phyloP scores from a whole-genome alignment of 345 rosid genomes.

The Murraya koenigii region DNA sequence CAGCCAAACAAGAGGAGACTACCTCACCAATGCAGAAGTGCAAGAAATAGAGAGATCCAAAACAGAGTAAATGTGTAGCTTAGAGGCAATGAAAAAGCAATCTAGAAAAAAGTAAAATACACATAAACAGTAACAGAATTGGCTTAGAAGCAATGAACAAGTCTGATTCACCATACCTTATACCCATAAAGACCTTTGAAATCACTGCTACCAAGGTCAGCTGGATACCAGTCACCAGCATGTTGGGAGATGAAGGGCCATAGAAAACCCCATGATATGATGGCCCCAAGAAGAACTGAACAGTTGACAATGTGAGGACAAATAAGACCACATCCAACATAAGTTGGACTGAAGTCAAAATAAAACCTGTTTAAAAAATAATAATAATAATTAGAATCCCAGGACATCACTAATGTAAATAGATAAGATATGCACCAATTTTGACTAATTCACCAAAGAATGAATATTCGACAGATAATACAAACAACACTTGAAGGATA shows the following conservation, averaged over 20 bases:
- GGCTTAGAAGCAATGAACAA: slow-evolving; percentile 24
- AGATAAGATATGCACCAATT: not conserved
- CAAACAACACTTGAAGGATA: not conserved
- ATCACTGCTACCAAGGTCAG: slow-evolving; percentile 75
- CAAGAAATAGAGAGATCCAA: not conserved
- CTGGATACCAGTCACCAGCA: slow-evolving; percentile 92
- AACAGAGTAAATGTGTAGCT: not conserved
- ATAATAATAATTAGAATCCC: not conserved
- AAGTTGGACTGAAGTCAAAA: slow-evolving; percentile 92
- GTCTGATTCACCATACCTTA: slow-evolving; percentile 44
- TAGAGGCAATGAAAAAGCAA: not conserved
- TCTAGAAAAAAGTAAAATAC: not conserved
- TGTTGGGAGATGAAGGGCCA: slow-evolving; percentile 81
- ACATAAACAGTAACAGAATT: slow-evolving; percentile 5
- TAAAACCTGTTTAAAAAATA: slow-evolving; percentile 55
- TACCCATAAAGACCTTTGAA: slow-evolving; percentile 96
- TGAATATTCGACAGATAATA: not conserved
- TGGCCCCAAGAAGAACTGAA: slow-evolving; percentile 91
- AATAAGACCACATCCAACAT: slow-evolving; percentile 95
- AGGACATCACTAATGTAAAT: not conserved
- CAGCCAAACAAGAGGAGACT: not conserved
- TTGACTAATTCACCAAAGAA: not conserved
- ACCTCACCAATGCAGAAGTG: not conserved
- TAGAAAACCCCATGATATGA: slow-evolving; percentile 87
- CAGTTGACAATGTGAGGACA: slow-evolving; percentile 92